A percentile compares a stretch with the other conserved stretches of the same genome.
These are phyloP conservation scores for Coprinopsis sp. DNA, from an alignment of 768 basidiomycete genomes.

Conservation along the genomic window DNA sequence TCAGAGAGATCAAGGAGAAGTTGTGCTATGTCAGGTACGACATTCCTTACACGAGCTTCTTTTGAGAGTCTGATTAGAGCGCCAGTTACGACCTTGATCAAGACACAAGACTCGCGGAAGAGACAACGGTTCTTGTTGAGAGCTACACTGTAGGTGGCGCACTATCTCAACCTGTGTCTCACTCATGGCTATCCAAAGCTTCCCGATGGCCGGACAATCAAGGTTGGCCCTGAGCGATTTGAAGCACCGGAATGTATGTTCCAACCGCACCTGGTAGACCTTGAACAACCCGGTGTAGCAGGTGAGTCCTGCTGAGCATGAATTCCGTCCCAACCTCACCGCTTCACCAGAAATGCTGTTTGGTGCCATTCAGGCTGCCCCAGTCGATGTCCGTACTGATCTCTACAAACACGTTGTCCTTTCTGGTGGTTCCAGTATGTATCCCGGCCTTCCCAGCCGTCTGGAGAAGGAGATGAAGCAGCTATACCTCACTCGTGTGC, in stretches of 20 bases:
- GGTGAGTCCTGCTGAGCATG: conserved; percentile 38
- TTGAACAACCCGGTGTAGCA: conserved; percentile 95
- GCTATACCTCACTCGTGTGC: conserved; percentile 88
- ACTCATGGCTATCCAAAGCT: conserved; percentile 44
- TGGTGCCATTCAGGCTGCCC: conserved; percentile 88
- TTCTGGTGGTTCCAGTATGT: conserved; percentile 98
- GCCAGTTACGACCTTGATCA: conserved; percentile 92
- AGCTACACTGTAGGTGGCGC: conserved; percentile 74
- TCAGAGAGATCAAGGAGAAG: conserved; percentile 98
- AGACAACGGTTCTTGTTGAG: conserved; percentile 95
- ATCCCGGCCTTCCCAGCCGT: conserved; percentile 93
- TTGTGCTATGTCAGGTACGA: conserved; percentile 94
- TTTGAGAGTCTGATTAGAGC: too few relatives aligned
- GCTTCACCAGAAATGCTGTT: conserved; percentile 82
- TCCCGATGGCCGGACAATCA: conserved; percentile 93
- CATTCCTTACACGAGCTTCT: too few relatives aligned
- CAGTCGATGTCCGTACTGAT: conserved; percentile 84
- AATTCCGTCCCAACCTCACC: not conserved
- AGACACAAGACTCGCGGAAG: conserved; percentile 89
- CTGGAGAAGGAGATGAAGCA: conserved; percentile 99
- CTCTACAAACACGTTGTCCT: conserved; percentile 98
- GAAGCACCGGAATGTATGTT: conserved; percentile 99
- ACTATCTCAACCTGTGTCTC: not conserved
- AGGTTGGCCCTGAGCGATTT: conserved; percentile 97
- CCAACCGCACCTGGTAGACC: conserved; percentile 95